Percentiles rank a stretch among this genome's conserved stretches.
These are phyloP conservation scores for Rhynchospora breviuscula DNA, from an alignment of 176 grass and related monocot species.

Conservation along the genomic window DNA sequence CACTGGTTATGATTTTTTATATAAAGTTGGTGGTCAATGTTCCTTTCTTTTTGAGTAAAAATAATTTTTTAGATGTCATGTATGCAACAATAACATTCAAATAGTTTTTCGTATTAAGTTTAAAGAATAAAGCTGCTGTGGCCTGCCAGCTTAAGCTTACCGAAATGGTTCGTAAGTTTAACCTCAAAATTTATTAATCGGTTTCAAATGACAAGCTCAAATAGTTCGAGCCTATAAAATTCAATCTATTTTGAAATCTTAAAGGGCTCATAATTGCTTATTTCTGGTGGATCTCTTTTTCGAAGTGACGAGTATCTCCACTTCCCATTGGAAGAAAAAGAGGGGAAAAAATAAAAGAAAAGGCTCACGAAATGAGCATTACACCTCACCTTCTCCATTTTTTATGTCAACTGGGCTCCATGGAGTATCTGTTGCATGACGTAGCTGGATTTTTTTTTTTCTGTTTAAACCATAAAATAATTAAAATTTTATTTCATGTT, in stretches of 20 bases:
- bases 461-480: constrained; percentile 1
- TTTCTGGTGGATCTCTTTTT: constrained; percentile 15
- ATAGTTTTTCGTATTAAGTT: not conserved
- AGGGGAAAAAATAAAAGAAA: constrained; percentile 1
- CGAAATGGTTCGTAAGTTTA: too few relatives aligned
- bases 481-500: not conserved
- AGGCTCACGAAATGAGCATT: constrained; percentile 13
- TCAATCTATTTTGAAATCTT: not conserved
- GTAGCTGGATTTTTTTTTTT: constrained; percentile 10
- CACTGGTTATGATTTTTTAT: not conserved
- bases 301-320: constrained; percentile 29
- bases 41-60: not conserved
- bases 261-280: not conserved
- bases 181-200: too few relatives aligned
- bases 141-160: too few relatives aligned
- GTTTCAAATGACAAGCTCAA: too few relatives aligned
- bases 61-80: not conserved
- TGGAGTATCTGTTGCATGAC: constrained; percentile 19
- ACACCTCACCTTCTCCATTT: constrained; percentile 35
- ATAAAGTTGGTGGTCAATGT: not conserved
- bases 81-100: not conserved
- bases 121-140: too few relatives aligned
- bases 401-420: constrained; percentile 21
- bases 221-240: too few relatives aligned
- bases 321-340: constrained; percentile 24